Evolutionary conservation across 2,329 filamentous ascomycete species (phyloP).

Genomic region (Ophiostoma ips): DNA sequence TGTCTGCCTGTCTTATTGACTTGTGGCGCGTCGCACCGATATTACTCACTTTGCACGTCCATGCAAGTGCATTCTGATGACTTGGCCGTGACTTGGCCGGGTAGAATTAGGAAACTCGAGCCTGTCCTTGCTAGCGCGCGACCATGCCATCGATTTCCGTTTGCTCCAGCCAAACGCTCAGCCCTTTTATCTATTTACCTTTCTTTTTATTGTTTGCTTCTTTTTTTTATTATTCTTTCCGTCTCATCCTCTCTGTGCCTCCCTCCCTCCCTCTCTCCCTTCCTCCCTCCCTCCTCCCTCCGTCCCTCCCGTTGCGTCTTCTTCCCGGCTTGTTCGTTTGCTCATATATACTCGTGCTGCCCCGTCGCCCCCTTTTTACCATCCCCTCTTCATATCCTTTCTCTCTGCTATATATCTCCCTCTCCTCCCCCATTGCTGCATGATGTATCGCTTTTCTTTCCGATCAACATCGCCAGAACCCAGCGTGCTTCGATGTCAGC

Average conservation of each 20-base stretch:
- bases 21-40: background rate
- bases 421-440: background rate
- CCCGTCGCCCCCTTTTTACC: background rate
- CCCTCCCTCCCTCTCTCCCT: background rate
- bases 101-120: background rate
- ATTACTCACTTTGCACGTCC: background rate
- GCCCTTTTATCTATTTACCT: background rate
- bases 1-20: background rate
- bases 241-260: background rate
- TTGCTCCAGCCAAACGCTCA: background rate
- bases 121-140: background rate
- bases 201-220: background rate
- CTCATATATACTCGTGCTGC: no score
- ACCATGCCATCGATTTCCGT: background rate
- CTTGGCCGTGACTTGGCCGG: background rate
- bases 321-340: background rate
- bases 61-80: background rate
- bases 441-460: constrained; percentile 1
- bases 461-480: background rate
- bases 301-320: background rate
- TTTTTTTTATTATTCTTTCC: background rate
- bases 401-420: background rate
- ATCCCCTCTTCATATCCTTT: background rate
- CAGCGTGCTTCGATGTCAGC: background rate
- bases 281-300: background rate